Evolutionary conservation across 1,139 yeast genomes (phyloP).

Genomic region (Suzukiozyma palmioleophila): DNA sequence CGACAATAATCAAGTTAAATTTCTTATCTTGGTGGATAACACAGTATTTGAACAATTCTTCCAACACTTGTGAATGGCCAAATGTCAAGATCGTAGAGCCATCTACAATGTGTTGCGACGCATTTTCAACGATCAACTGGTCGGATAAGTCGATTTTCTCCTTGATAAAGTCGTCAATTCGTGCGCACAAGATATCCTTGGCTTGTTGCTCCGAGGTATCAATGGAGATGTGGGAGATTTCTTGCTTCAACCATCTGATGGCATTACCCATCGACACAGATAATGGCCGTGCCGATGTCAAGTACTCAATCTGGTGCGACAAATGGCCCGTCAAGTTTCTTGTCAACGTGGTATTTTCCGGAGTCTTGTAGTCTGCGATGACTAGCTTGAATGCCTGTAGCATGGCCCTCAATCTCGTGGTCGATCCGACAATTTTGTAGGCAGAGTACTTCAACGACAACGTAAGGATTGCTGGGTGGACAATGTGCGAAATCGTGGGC

Average conservation of each 20-base stretch:
- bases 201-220: constrained; percentile 73
- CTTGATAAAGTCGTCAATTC: constrained; percentile 75
- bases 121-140: constrained; percentile 75
- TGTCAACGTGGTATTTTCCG: constrained; percentile 77
- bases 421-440: constrained; percentile 86
- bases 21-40: constrained; percentile 53
- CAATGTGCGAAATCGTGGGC: constrained; percentile 59
- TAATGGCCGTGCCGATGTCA: constrained; percentile 88
- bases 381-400: constrained; percentile 79
- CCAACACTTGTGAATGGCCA: constrained; percentile 84
- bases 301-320: constrained; percentile 90
- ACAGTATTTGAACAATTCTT: constrained; percentile 71
- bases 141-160: constrained; percentile 86
- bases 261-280: constrained; percentile 97
- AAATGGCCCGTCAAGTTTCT: constrained; percentile 86
- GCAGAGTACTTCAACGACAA: constrained; percentile 79
- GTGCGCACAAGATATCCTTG: constrained; percentile 57
- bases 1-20: constrained; percentile 83
- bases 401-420: constrained; percentile 81
- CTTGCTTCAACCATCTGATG: constrained; percentile 94
- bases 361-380: constrained; percentile 77
- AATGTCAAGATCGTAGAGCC: constrained; percentile 82
- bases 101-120: constrained; percentile 69
- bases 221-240: constrained; percentile 72
- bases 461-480: constrained; percentile 82